A percentile compares a stretch with the other conserved stretches of the same genome.
phyloP scores from a whole-genome alignment of 768 basidiomycete genomes.

The Mycena haematopus region DNA sequence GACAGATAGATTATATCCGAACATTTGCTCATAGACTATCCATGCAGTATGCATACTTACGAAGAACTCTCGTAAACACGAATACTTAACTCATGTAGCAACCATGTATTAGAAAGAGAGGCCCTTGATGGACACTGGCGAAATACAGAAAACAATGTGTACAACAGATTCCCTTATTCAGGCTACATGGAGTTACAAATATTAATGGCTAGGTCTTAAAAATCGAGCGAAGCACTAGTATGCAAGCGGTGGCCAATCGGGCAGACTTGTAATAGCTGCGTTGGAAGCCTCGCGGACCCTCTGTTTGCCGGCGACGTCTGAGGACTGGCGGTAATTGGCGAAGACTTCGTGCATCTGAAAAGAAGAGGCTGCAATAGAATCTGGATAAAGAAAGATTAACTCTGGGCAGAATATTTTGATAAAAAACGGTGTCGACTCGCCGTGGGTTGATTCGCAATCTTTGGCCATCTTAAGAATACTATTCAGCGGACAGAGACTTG shows the following conservation, averaged over 20 bases:
- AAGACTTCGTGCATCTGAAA: conserved; percentile 83
- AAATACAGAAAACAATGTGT: neutral
- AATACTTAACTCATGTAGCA: conserved; percentile 12
- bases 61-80: neutral
- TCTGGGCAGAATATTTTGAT: neutral
- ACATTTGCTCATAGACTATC: conserved; percentile 55
- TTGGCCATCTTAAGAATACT: conserved; percentile 54
- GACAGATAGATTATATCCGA: conserved; percentile 66
- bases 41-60: neutral
- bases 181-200: conserved; percentile 17
- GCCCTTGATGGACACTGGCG: neutral
- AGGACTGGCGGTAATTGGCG: conserved; percentile 74
- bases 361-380: conserved; percentile 69
- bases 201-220: neutral
- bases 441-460: conserved; percentile 60
- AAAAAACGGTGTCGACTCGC: conserved; percentile 47
- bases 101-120: neutral
- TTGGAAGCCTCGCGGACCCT: conserved; percentile 83
- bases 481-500: conserved; percentile 21
- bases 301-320: conserved; percentile 71
- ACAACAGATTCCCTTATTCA: neutral
- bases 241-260: conserved; percentile 70
- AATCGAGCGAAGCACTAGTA: conserved; percentile 33
- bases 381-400: conserved; percentile 39
- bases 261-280: conserved; percentile 72